Evolutionary conservation across 345 rosid species (phyloP), one percentile per base, ranked within the genome.

Genomic region (Heritiera fomes): DNA sequence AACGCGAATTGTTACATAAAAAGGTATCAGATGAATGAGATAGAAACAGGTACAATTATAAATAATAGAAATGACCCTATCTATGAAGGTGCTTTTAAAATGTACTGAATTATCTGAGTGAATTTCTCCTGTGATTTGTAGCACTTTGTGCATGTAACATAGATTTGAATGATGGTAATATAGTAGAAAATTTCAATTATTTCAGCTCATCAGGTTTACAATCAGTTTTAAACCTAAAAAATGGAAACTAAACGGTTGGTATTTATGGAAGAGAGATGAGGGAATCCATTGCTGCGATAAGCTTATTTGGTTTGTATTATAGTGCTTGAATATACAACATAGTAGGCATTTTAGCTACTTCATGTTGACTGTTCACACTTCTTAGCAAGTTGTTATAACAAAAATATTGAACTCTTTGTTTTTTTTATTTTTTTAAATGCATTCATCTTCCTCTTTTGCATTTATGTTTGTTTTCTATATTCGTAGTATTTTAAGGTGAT

Each of bases 341-440:
- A 8, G 28, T 34, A 10, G 47, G 56, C 40, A 72, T 53, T 53
- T 72, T 53, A 72, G 75, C 75, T 52, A 30, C 9, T 52, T 71
- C 30, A 17, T 6, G 18, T 71, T 11, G 7, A 49, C 28, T 32
- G n/a, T 53, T 34, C 46, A 32, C 62, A 8, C 45, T 32, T 72
- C 47, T 52, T 72, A 2, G 32, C 32, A 34, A 34, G 30, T 72
- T 53, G 28, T 72, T 72, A 34, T 34, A 53, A 53, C 9, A 32
- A 5, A 18, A 10, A 10, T 10, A 38, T 55, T 40, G 13, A 32
- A 0, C 28, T 23, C 28, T 23, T 23, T 23, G 14, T 23, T 4
- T 0, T 41, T 4, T 52, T 17, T 9, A 3, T 49, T 4, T 66
- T 12, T 14, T 2, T 1, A 4, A 12, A 45, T n/a, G 49, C 32